A percentile compares a stretch with the other conserved stretches of the same genome.
phyloP scores from a whole-genome alignment of 2,329 filamentous ascomycete species.

The Aureobasidium uvarum region DNA sequence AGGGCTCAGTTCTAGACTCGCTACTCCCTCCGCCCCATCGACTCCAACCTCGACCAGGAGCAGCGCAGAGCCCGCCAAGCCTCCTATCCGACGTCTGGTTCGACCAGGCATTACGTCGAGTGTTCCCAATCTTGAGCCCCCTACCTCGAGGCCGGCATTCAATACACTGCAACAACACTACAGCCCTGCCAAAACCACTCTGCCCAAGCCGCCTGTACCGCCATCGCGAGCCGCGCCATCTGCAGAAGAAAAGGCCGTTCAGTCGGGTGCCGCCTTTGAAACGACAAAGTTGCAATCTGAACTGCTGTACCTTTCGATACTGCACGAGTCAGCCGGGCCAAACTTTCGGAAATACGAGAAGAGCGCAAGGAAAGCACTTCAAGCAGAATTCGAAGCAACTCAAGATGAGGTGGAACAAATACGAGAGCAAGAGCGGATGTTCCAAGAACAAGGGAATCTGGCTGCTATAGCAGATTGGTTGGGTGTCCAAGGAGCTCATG shows the following conservation, averaged over 20 bases:
- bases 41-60: background rate
- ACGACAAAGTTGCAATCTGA: constrained; percentile 54
- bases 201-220: constrained; percentile 59
- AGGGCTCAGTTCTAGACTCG: background rate
- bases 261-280: constrained; percentile 47
- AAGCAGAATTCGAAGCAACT: constrained; percentile 40
- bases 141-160: constrained; percentile 52
- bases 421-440: background rate
- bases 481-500: constrained; percentile 49
- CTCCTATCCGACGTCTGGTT: constrained; percentile 3
- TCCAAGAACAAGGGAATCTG: constrained; percentile 52
- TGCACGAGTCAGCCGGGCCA: constrained; percentile 56
- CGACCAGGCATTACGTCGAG: background rate
- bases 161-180: constrained; percentile 66
- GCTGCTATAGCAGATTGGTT: constrained; percentile 55
- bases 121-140: background rate
- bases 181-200: constrained; percentile 60
- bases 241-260: constrained; percentile 61
- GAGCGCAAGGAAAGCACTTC: constrained; percentile 48
- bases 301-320: constrained; percentile 62
- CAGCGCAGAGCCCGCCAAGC: background rate
- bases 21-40: background rate
- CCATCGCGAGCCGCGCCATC: constrained; percentile 54
- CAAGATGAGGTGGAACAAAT: constrained; percentile 33
- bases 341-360: constrained; percentile 54